phyloP scores from a whole-genome alignment of 148 eudicot genomes.

The Rhododendron simsii region DNA sequence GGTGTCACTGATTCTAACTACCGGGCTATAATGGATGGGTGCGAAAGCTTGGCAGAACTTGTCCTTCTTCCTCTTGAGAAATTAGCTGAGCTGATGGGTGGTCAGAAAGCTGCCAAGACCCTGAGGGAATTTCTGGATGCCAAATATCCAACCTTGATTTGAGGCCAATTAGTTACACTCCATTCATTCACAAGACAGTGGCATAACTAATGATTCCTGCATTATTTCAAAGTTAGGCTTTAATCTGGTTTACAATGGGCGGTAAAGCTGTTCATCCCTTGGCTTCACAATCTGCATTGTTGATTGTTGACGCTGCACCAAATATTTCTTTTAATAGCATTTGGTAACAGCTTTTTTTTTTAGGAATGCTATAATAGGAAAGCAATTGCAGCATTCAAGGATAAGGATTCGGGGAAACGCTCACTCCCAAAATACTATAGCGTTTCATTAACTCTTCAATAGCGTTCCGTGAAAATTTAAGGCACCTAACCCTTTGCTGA shows the following conservation, averaged over 20 bases:
- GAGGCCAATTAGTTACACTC: conserved; percentile 4
- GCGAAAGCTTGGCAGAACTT: conserved; percentile 76
- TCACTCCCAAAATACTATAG: no score
- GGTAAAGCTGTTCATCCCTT: neutral
- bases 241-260: neutral
- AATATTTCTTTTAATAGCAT: no score
- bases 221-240: neutral
- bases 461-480: no score
- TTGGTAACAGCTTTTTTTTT: no score
- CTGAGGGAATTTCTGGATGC: conserved; percentile 97
- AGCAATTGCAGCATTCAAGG: no score
- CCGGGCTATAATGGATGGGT: conserved; percentile 80
- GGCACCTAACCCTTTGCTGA: no score
- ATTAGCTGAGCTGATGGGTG: conserved; percentile 85
- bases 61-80: conserved; percentile 78
- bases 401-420: no score
- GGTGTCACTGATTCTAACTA: conserved; percentile 96
- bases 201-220: neutral
- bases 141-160: conserved; percentile 87
- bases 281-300: neutral
- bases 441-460: no score
- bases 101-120: conserved; percentile 82
- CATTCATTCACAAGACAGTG: neutral
- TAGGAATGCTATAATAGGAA: no score
- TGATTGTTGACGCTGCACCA: neutral